phyloP scores from a whole-genome alignment of 1,284 basidiomycete species.

The Pterulicium gracile region DNA sequence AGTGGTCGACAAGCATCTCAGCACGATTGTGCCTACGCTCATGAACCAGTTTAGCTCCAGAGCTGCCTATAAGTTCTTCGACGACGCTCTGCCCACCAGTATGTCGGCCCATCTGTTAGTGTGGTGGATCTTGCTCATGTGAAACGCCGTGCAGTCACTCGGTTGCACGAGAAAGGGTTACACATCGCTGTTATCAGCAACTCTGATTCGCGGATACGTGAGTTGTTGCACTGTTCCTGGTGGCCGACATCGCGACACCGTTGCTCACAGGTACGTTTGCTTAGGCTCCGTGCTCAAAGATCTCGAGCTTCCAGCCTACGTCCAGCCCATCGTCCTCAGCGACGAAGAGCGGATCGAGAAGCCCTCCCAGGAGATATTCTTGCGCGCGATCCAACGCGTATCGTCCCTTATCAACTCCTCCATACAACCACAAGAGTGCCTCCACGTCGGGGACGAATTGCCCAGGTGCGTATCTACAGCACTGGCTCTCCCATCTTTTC shows the following conservation, averaged over 20 bases:
- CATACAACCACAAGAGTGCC: conserved; percentile 29
- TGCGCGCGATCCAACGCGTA: conserved; percentile 26
- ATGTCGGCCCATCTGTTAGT: conserved; percentile 22
- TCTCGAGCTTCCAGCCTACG: conserved; percentile 35
- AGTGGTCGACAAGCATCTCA: conserved; percentile 43
- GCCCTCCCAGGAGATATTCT: conserved; percentile 49
- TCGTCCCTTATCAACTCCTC: conserved; percentile 16
- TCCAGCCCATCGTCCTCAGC: conserved; percentile 50
- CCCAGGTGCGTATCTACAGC: conserved; percentile 39
- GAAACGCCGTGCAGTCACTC: conserved; percentile 28
- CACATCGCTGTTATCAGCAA: conserved; percentile 58
- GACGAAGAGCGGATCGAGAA: conserved; percentile 61
- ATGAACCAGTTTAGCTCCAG: conserved; percentile 55
- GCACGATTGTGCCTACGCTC: conserved; percentile 41
- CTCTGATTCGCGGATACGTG: conserved; percentile 59
- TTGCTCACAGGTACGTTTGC: conserved; percentile 5
- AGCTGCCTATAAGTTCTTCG: conserved; percentile 59
- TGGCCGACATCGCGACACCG: conserved; percentile 1
- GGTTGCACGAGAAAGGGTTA: conserved; percentile 33
- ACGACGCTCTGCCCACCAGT: conserved; percentile 54
- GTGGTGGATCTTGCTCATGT: too few relatives aligned
- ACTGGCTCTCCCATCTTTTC: background rate
- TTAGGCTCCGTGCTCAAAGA: conserved; percentile 45
- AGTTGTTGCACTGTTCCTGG: conserved; percentile 14
- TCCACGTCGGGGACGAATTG: conserved; percentile 69